Evolutionary conservation across 1,284 basidiomycete genomes (phyloP).

Genomic region (Apiotrichum domesticum): DNA sequence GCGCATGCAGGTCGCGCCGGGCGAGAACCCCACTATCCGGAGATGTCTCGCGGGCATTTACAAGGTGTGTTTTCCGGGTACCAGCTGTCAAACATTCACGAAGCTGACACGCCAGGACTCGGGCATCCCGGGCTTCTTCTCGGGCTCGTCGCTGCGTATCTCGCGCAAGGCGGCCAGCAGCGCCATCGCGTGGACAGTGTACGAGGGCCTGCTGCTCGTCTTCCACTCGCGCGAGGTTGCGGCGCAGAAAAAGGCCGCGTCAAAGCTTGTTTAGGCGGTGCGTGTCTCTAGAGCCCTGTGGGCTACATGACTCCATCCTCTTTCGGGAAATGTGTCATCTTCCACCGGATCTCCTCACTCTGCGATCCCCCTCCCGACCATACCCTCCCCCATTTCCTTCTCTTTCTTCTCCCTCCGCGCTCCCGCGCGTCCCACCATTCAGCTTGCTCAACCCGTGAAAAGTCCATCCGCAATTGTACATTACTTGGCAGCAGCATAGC

Average conservation of each 20-base stretch:
- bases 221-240: slow-evolving; percentile 45
- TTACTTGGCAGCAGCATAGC: background rate
- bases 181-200: slow-evolving; percentile 86
- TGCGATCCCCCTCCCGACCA: background rate
- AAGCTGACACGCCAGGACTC: slow-evolving; percentile 55
- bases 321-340: background rate
- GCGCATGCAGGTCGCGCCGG: slow-evolving; percentile 76
- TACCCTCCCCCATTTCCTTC: background rate
- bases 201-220: slow-evolving; percentile 67
- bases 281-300: no score
- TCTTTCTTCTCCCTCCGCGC: background rate
- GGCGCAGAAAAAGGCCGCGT: background rate
- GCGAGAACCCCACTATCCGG: slow-evolving; percentile 61
- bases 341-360: background rate
- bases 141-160: slow-evolving; percentile 73
- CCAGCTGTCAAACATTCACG: slow-evolving; percentile 11
- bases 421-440: no score
- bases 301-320: no score
- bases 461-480: background rate
- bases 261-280: background rate
- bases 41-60: slow-evolving; percentile 62
- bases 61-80: slow-evolving; percentile 50
- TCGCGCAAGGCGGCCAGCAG: slow-evolving; percentile 84
- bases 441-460: no score
- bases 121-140: slow-evolving; percentile 71